Base-by-base conservation (phyloP, 345 rosid species). In the Eucalyptus rudis region DNA sequence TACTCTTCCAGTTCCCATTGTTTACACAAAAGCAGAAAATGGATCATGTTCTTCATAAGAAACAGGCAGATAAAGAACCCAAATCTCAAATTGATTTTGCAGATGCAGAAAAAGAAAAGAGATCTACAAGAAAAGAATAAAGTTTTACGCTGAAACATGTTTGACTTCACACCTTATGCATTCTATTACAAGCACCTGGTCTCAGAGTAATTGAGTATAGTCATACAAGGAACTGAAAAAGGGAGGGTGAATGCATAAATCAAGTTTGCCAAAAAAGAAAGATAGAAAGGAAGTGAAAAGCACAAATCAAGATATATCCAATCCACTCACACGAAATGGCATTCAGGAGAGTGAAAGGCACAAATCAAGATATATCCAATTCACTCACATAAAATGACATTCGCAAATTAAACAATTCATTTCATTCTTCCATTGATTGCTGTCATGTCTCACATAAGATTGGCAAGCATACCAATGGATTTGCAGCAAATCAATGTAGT, bases 401-500 rank as follows among this genome's bases (percentile, higher is more conserved):
- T 44, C 49, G 6, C 47, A 52, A 27, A 49, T 59, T 47, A 27
- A 25, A 56, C n/a, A 88, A 87, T 56, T 54, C 31, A 87, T 56
- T 88, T 36, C 50, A 76, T 88, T 88, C 24, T 86, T 24, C 25
- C 27, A 24, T 29, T 40, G 83, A 40, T 76, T 40, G 27, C 83
- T 76, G 45, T 76, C 45, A 36, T 81, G n/a, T 47, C 86, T 36
- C 54, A 43, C 33, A 71, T 22, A 90, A 68, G 68, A 89, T 25
- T 24, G 56, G n/a, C 10, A 49, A 31, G 71, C 85, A 64, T 92
- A 96, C 99, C 99, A 96, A 89, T 97, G 99, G 91, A 97, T 96
- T 93, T 97, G 99, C 92, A 97, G 90, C 93, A 96, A 91, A 90
- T 96, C 99, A 88, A 97, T 95, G 92, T 97, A 96, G 89, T 97